Evolutionary conservation across 345 rosid species (phyloP), one percentile per base, ranked within the genome.

Genomic region (Camelina hispida): DNA sequence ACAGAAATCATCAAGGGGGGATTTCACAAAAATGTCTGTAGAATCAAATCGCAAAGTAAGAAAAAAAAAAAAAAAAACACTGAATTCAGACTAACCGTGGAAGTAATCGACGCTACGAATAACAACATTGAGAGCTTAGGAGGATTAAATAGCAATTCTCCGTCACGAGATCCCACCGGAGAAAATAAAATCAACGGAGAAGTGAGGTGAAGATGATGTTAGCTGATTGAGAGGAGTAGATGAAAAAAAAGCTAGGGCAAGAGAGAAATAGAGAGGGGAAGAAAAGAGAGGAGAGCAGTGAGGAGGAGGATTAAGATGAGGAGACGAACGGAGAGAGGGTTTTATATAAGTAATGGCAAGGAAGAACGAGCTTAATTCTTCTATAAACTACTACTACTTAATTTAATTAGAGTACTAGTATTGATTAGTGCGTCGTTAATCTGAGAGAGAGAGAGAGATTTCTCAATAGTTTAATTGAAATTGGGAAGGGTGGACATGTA

Each of bases 271-370:
- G 35, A 13, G 56, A 34, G 34, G 32, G 14, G 20, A 38, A n/a
- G 8, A 28, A 42, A 28, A 67, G 73, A 52, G 47, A 34, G 7
- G 9, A 6, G 37, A 34, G 37, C 37, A 34, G 2, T 34, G 37
- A 34, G 2, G 37, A 32, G 6, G 32, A 60, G 3, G 48, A 68
- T 14, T 54, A 38, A 4, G 16, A 0, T 3, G 18, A 23, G 69
- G 64, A 22, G n/a, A 25, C 44, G 63, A 53, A 28, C 0, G 0
- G 77, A 51, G 79, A 51, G 79, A 18, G 69, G 68, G 40, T 66
- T 76, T 76, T 76, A 76, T 76, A 76, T 34, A 69, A 61, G 75
- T 76, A 62, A 68, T 68, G 74, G 30, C 12, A 34, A 61, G 7
- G 64, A 52, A 30, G 55, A 75, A 68, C 28, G 69, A 61, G 50